Conservation (phyloP, 345 rosid species). For the Durio zibethinus region DNA sequence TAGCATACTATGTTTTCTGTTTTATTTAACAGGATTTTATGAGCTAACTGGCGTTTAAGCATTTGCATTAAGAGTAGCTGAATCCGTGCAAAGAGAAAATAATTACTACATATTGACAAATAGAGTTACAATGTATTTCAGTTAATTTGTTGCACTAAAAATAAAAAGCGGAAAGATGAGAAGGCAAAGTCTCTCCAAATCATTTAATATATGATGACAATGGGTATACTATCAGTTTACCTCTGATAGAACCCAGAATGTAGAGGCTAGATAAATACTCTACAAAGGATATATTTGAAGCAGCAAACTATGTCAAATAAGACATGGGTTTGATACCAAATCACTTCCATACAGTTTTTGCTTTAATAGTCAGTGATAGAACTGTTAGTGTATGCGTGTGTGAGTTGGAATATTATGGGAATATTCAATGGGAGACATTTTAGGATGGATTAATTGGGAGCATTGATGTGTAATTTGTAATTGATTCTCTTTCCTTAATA, state of each 20-base stretch:
- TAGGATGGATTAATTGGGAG: too few species aligned
- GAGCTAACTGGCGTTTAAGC: neutral
- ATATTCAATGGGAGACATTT: too few species aligned
- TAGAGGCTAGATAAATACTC: neutral
- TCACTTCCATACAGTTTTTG: neutral
- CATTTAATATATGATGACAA: neutral
- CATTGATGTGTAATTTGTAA: too few species aligned
- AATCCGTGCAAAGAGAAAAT: neutral
- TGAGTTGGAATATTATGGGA: too few species aligned
- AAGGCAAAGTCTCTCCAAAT: neutral
- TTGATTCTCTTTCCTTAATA: too few species aligned
- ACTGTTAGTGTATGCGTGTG: too few species aligned
- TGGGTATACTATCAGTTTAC: neutral
- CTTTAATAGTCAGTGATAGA: too few species aligned
- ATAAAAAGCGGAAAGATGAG: neutral
- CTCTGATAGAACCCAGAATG: neutral
- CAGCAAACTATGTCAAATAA: neutral
- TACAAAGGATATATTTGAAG: neutral
- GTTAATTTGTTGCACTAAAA: neutral
- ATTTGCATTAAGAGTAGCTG: neutral
- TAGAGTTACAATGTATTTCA: neutral
- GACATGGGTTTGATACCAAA: neutral
- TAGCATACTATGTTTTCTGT: neutral
- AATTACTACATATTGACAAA: neutral
- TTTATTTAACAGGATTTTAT: neutral